phyloP scores from a whole-genome alignment of 176 grass and related monocot species.

The Tuctoria greenei region DNA sequence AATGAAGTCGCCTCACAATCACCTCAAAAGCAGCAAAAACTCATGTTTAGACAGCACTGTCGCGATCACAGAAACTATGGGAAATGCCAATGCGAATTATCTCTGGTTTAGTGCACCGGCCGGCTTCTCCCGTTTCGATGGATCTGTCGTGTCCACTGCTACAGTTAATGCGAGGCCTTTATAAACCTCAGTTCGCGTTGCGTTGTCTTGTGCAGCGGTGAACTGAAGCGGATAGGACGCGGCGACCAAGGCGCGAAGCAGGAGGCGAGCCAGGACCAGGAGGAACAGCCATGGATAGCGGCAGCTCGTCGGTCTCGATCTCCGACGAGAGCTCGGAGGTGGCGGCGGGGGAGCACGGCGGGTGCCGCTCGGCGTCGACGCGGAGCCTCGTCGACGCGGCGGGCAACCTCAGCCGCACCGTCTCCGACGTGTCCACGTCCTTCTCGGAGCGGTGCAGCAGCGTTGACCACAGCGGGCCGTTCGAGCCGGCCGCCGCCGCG shows the following conservation, averaged over 20 bases:
- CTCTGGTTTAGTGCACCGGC: neutral
- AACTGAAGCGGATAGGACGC: neutral
- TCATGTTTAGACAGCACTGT: conserved; percentile 6
- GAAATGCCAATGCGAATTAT: conserved; percentile 11
- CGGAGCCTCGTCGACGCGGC: conserved; percentile 40
- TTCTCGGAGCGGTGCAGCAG: conserved; percentile 64
- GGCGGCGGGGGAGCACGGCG: conserved; percentile 38
- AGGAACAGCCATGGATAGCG: conserved; percentile 55
- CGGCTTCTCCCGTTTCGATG: conserved; percentile 42
- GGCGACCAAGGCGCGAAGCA: neutral
- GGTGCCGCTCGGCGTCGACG: conserved; percentile 57
- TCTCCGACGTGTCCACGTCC: conserved; percentile 67
- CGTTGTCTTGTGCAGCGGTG: conserved; percentile 5
- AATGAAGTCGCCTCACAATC: conserved; percentile 18
- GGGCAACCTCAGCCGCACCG: conserved; percentile 69
- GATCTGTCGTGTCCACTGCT: conserved; percentile 36
- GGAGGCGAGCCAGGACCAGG: neutral
- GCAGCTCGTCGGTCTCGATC: conserved; percentile 45
- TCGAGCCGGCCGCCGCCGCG: conserved; percentile 47
- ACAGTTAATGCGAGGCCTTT: conserved; percentile 9
- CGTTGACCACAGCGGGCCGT: conserved; percentile 59
- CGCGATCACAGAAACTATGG: conserved; percentile 14
- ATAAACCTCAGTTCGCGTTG: conserved; percentile 26
- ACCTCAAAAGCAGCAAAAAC: conserved; percentile 35
- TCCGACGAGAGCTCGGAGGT: conserved; percentile 70